Conservation (phyloP, 139 green algal genomes). For the Eudorina sp. region DNA sequence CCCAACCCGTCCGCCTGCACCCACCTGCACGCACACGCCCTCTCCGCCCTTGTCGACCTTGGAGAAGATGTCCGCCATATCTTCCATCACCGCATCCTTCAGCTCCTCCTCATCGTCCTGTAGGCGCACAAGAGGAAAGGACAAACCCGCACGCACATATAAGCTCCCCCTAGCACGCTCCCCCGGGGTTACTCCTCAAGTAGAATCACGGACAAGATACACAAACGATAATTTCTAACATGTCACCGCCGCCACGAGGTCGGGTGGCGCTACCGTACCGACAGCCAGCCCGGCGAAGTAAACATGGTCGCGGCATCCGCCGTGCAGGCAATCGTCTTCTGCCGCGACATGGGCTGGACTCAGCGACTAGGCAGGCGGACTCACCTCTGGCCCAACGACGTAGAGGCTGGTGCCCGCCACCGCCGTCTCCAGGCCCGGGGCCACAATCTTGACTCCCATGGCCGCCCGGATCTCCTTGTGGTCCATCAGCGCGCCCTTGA, state of each 20-base stretch:
- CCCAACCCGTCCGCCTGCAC: too few relatives aligned
- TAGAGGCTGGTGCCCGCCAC: slow-evolving; percentile 74
- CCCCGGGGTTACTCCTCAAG: neutral
- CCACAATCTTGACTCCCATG: slow-evolving; percentile 96
- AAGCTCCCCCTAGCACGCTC: neutral
- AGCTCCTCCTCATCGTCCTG: slow-evolving; percentile 96
- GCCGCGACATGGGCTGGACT: too few relatives aligned
- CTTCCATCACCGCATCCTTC: slow-evolving; percentile 94
- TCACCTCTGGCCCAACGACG: slow-evolving; percentile 26
- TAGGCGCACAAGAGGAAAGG: too few relatives aligned
- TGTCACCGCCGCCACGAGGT: too few relatives aligned
- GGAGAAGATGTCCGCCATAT: slow-evolving; percentile 95
- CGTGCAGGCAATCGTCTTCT: neutral
- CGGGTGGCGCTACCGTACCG: too few relatives aligned
- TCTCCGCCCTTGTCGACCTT: slow-evolving; percentile 89
- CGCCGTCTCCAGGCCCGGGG: slow-evolving; percentile 91
- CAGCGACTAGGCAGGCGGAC: neutral
- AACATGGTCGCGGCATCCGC: too few relatives aligned
- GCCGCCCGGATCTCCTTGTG: slow-evolving; percentile 95
- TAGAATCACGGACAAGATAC: neutral
- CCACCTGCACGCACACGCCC: slow-evolving; percentile 95
- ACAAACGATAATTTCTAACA: neutral
- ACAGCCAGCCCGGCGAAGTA: too few relatives aligned
- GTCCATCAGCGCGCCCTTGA: slow-evolving; percentile 95
- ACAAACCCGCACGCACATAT: neutral